Base-by-base conservation (phyloP, 345 rosid genomes). In the Boechera retrofracta region DNA sequence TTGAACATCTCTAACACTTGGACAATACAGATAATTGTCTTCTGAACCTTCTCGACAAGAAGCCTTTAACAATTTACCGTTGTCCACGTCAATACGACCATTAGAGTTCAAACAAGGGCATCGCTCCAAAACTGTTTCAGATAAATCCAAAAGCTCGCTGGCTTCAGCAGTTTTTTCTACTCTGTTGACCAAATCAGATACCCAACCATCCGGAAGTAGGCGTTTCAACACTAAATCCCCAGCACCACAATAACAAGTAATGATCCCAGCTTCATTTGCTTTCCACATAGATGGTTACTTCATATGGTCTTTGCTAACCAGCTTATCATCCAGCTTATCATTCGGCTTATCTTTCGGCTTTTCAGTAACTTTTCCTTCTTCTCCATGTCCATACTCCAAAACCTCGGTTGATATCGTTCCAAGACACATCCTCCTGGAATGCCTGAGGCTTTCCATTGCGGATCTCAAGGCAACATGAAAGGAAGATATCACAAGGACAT, bases 11-110 rank as follows among this genome's bases (percentile, higher is more conserved):
- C 49, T 57, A 6, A 84, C 85, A 54, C 44, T 64, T 63, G 97
- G 97, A 59, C 76, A 78, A 77, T 86, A 93, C 12, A 93, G 72
- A 76, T 79, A 86, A 65, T 89, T 89, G 67, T 87, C 94, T 64
- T 69, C 44, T 28, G 86, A 62, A 67, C 75, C 86, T 69, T 82
- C 79, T 28, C 91, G 83, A 24, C 79, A 81, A n/a, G 98, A 89
- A 36, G 96, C 86, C 84, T 86, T 87, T 54, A 86, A 52, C 47
- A 80, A 44, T 8, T 72, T 79, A 42, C 36, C 10, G 62, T 38
- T 79, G 49, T 35, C 55, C 13, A 53, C 9, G 15, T 83, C 86
- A 77, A 75, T 42, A 32, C 56, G 51, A 48, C 81, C 88, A 24
- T 56, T 57, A 49, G 79, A 73, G 42, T 81, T 85, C 64, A 74